A percentile compares a stretch with the other conserved stretches of the same genome.
phyloP scores from a whole-genome alignment of 164 flowering plant species.

The Echeveria elegans region DNA sequence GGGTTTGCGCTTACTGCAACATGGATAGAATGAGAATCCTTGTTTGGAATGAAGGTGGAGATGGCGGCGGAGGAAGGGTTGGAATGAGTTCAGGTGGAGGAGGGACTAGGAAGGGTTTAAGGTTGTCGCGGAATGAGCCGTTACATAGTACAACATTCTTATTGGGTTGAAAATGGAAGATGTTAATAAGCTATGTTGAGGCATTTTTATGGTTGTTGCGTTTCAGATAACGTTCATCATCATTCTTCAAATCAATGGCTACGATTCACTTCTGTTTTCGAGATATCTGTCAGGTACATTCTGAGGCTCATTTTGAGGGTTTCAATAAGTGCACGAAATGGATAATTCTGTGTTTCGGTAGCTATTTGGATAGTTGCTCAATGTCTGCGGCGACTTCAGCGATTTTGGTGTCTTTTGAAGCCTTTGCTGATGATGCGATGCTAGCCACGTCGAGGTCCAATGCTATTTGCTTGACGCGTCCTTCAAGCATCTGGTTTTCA shows the following conservation, averaged over 20 bases:
- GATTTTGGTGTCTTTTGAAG: slow-evolving; percentile 67
- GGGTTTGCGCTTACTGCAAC: slow-evolving; percentile 32
- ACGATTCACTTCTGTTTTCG: neutral
- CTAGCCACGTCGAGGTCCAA: slow-evolving; percentile 76
- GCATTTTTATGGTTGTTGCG: neutral
- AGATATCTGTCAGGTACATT: neutral
- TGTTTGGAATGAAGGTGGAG: slow-evolving; percentile 16
- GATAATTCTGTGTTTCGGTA: neutral
- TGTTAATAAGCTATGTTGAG: neutral
- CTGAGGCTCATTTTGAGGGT: neutral
- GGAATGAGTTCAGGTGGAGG: slow-evolving; percentile 22
- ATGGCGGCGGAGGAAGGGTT: slow-evolving; percentile 16
- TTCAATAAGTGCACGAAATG: neutral
- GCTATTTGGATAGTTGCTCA: slow-evolving; percentile 20
- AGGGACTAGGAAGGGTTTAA: neutral
- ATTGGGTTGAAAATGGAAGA: neutral
- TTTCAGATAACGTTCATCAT: slow-evolving; percentile 1
- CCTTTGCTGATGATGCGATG: slow-evolving; percentile 62
- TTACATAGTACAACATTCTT: neutral
- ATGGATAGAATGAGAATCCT: slow-evolving; percentile 7
- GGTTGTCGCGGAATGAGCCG: neutral
- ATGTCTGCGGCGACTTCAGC: slow-evolving; percentile 88
- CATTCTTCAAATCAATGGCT: neutral
- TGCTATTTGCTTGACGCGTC: slow-evolving; percentile 61
- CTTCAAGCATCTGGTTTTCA: slow-evolving; percentile 70